phyloP scores from a whole-genome alignment of 148 eudicot species.

The Cornus florida region DNA sequence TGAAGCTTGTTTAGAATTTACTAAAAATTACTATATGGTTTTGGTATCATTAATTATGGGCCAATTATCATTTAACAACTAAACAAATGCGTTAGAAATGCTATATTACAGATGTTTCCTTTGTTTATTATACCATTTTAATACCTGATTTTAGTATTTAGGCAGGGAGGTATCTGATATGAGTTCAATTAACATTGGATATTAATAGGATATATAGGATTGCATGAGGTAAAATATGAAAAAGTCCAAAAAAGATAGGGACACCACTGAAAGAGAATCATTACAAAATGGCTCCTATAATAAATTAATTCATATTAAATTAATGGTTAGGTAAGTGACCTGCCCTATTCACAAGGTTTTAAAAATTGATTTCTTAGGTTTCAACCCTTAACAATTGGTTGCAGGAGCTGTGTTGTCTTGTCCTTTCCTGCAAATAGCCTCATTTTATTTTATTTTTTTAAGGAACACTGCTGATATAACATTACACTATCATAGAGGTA shows the following conservation, averaged over 20 bases:
- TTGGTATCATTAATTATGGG: too few species aligned
- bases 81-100: too few species aligned
- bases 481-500: too few species aligned
- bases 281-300: too few species aligned
- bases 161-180: neutral
- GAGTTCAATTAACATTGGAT: neutral
- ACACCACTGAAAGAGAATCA: neutral
- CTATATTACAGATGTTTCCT: too few species aligned
- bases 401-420: too few species aligned
- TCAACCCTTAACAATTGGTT: neutral
- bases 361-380: neutral
- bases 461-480: too few species aligned
- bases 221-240: neutral
- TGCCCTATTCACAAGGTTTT: conserved; percentile 14
- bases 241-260: neutral
- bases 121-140: too few species aligned
- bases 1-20: too few species aligned
- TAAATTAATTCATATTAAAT: neutral
- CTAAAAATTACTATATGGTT: too few species aligned
- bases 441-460: too few species aligned
- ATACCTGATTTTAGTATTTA: neutral
- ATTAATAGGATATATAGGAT: neutral
- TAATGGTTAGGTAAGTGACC: conserved; percentile 16
- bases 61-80: too few species aligned
- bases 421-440: neutral